These are phyloP conservation scores for Ceratocystis cacaofunesta DNA, from an alignment of 2,329 filamentous ascomycete genomes.

Conservation along the genomic window DNA sequence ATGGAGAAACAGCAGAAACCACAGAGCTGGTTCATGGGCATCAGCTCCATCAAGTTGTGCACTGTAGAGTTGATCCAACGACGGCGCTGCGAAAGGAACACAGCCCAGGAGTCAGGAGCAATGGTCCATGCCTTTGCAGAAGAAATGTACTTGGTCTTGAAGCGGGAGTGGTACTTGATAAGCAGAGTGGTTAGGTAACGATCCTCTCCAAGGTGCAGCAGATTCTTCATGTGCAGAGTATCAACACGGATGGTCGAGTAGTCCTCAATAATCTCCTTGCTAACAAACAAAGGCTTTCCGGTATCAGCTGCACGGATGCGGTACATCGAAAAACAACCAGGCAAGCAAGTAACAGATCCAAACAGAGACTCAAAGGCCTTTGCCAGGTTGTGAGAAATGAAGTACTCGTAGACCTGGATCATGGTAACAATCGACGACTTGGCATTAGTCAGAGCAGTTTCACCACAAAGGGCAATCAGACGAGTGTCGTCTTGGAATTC, in stretches of 20 bases:
- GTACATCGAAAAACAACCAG: slow-evolving; percentile 99
- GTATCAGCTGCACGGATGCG: slow-evolving; percentile 86
- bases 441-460: slow-evolving; percentile 83
- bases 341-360: slow-evolving; percentile 90
- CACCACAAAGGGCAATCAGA: slow-evolving; percentile 86
- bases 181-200: slow-evolving; percentile 90
- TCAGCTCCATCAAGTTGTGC: slow-evolving; percentile 91
- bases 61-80: slow-evolving; percentile 99
- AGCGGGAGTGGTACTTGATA: slow-evolving; percentile 79
- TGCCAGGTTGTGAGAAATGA: slow-evolving; percentile 91
- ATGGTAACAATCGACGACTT: slow-evolving; percentile 91
- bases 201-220: slow-evolving; percentile 93
- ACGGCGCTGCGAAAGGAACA: slow-evolving; percentile 95
- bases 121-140: slow-evolving; percentile 91
- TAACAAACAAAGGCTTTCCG: slow-evolving; percentile 92
- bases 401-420: slow-evolving; percentile 99
- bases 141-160: slow-evolving; percentile 97
- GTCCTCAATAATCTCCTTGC: slow-evolving; percentile 71
- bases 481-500: slow-evolving; percentile 83
- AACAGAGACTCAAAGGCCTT: slow-evolving; percentile 98
- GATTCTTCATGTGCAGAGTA: slow-evolving; percentile 96
- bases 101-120: slow-evolving; percentile 80
- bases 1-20: slow-evolving; percentile 99
- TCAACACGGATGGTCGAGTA: slow-evolving; percentile 93
- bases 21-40: slow-evolving; percentile 83